Evolutionary conservation across 2,329 filamentous ascomycete species (phyloP).

Genomic region (Dactylellina parvicollis): DNA sequence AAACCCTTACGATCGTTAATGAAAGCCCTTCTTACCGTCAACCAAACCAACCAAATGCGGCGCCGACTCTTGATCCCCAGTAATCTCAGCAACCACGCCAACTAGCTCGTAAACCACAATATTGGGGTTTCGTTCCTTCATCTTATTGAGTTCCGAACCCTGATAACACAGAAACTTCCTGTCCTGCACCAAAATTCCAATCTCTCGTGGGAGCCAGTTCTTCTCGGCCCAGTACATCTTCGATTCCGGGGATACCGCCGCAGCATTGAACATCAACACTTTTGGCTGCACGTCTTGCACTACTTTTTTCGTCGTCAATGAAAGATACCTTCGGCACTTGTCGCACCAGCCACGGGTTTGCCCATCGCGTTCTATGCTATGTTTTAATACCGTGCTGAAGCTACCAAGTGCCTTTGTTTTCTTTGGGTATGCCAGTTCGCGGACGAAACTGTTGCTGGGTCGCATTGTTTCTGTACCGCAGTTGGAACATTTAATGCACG

Average conservation of each 20-base stretch:
- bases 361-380: constrained; percentile 87
- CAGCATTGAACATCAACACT: constrained; percentile 86
- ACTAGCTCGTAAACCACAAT: constrained; percentile 91
- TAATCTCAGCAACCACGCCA: constrained; percentile 88
- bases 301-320: constrained; percentile 82
- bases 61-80: constrained; percentile 83
- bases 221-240: constrained; percentile 86
- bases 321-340: constrained; percentile 88
- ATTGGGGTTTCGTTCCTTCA: constrained; percentile 76
- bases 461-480: constrained; percentile 87
- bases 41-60: constrained; percentile 90
- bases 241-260: constrained; percentile 76
- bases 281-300: constrained; percentile 78
- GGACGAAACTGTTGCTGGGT: constrained; percentile 80
- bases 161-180: constrained; percentile 97
- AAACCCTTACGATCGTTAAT: neutral
- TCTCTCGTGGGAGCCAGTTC: constrained; percentile 91
- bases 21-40: constrained; percentile 70
- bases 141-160: constrained; percentile 83
- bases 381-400: constrained; percentile 92
- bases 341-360: constrained; percentile 93
- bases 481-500: constrained; percentile 81
- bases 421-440: constrained; percentile 83
- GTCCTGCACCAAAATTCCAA: constrained; percentile 88
- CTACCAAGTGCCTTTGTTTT: constrained; percentile 65